phyloP scores from a whole-genome alignment of 2,329 filamentous ascomycete genomes.

The Xylariaceae sp. region DNA sequence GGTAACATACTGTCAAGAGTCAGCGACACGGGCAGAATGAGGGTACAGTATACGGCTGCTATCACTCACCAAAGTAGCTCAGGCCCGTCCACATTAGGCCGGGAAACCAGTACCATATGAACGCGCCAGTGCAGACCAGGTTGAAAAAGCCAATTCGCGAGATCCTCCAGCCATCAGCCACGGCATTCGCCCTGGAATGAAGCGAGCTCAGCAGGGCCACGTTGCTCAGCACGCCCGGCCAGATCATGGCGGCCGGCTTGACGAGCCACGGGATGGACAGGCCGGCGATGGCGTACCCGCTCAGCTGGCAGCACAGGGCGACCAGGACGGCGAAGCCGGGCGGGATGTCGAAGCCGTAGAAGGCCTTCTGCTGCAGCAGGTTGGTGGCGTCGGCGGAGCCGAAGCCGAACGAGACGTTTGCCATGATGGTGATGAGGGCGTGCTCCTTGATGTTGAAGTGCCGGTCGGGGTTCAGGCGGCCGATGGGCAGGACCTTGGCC shows the following conservation, averaged over 20 bases:
- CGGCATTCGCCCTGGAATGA: slow-evolving; percentile 30
- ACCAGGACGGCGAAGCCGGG: slow-evolving; percentile 17
- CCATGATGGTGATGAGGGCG: slow-evolving; percentile 38
- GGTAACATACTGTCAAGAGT: too few relatives aligned
- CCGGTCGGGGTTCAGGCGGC: slow-evolving; percentile 28
- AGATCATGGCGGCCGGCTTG: slow-evolving; percentile 40
- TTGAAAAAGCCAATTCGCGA: slow-evolving; percentile 26
- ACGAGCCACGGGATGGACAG: slow-evolving; percentile 36
- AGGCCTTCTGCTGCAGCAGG: slow-evolving; percentile 33
- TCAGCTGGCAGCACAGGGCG: slow-evolving; percentile 19
- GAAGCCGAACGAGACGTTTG: slow-evolving; percentile 40
- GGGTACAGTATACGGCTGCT: background rate
- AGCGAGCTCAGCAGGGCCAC: slow-evolving; percentile 34
- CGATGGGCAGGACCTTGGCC: slow-evolving; percentile 31
- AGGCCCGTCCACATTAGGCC: slow-evolving; percentile 38
- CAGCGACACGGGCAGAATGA: background rate
- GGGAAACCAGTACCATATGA: slow-evolving; percentile 44
- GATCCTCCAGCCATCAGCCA: slow-evolving; percentile 27
- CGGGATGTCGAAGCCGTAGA: slow-evolving; percentile 32
- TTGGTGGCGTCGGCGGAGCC: slow-evolving; percentile 37
- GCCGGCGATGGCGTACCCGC: slow-evolving; percentile 41
- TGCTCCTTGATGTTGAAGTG: slow-evolving; percentile 41
- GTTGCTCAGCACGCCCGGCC: slow-evolving; percentile 44
- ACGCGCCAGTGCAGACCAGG: slow-evolving; percentile 26
- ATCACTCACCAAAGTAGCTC: slow-evolving; percentile 27